Evolutionary conservation across 108 stramenopile species (phyloP).

Genomic region (Epipyxis sp.): DNA sequence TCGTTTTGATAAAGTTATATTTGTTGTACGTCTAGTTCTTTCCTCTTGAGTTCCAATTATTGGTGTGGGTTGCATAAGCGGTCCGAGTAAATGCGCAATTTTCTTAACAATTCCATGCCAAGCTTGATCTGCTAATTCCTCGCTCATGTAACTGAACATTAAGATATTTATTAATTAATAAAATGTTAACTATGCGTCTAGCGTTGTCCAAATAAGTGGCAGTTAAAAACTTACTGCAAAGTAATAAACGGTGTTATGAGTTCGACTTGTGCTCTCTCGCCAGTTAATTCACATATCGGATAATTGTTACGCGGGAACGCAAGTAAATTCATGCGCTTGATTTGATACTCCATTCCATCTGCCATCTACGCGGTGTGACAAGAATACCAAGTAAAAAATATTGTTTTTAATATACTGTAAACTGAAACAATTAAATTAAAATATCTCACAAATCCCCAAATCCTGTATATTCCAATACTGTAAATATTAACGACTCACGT

Average conservation of each 20-base stretch:
- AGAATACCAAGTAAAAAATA: too few species aligned
- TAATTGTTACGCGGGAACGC: conserved; percentile 22
- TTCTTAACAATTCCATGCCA: conserved; percentile 28
- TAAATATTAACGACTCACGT: too few species aligned
- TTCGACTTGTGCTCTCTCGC: conserved; percentile 15
- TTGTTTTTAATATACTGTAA: too few species aligned
- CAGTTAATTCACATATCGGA: conserved; percentile 20
- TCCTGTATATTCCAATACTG: too few species aligned
- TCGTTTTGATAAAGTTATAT: conserved; percentile 8
- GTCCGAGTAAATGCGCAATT: conserved; percentile 30
- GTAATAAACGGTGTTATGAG: conserved; percentile 27
- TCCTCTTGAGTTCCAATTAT: conserved; percentile 29
- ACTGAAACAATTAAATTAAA: too few species aligned
- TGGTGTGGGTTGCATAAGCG: background rate
- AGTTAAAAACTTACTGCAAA: conserved; percentile 7
- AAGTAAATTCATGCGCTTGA: background rate
- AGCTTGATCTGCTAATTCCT: conserved; percentile 31
- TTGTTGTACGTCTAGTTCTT: background rate
- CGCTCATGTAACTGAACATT: conserved; percentile 6
- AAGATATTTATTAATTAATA: background rate
- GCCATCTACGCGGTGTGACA: conserved; percentile 4
- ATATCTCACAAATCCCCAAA: too few species aligned
- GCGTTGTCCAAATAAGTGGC: background rate
- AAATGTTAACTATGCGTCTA: background rate
- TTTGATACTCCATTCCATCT: conserved; percentile 9